A percentile compares a stretch with the other conserved stretches of the same genome.
phyloP scores from a whole-genome alignment of 2,329 filamentous ascomycete genomes.

The Cryphonectria japonica region DNA sequence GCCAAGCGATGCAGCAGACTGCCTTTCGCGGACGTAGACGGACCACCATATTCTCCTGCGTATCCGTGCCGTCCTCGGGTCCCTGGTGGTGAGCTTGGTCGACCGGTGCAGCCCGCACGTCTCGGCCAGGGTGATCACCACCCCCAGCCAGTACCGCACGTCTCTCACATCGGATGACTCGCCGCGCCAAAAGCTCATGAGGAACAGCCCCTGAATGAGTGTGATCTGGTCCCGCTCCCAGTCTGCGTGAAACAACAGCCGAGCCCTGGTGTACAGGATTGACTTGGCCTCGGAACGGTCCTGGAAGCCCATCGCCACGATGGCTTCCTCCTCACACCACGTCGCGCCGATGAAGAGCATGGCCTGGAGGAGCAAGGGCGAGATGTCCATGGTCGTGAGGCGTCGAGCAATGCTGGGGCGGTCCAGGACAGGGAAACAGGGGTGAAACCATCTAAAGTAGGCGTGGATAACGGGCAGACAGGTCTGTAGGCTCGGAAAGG shows the following conservation, averaged over 20 bases:
- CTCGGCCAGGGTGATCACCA: constrained; percentile 25
- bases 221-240: constrained; percentile 28
- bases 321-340: constrained; percentile 22
- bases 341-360: constrained; percentile 29
- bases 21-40: constrained; percentile 41
- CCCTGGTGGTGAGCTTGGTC: constrained; percentile 29
- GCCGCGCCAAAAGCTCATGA: constrained; percentile 29
- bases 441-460: constrained; percentile 30
- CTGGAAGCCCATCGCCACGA: constrained; percentile 24
- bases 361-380: constrained; percentile 24
- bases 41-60: constrained; percentile 1
- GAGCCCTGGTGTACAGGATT: constrained; percentile 26
- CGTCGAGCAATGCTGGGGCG: constrained; percentile 19
- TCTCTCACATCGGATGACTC: constrained; percentile 26
- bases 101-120: constrained; percentile 25
- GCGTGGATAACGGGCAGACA: constrained; percentile 33
- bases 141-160: constrained; percentile 29
- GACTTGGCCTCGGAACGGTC: constrained; percentile 29
- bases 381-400: constrained; percentile 23
- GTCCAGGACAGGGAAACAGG: constrained; percentile 26
- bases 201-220: constrained; percentile 25
- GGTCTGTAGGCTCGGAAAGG: constrained; percentile 30
- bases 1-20: constrained; percentile 42
- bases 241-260: constrained; percentile 26
- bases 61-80: constrained; percentile 33